Conservation (phyloP, 2,329 filamentous ascomycete genomes). For the Fusarium nygamai region DNA sequence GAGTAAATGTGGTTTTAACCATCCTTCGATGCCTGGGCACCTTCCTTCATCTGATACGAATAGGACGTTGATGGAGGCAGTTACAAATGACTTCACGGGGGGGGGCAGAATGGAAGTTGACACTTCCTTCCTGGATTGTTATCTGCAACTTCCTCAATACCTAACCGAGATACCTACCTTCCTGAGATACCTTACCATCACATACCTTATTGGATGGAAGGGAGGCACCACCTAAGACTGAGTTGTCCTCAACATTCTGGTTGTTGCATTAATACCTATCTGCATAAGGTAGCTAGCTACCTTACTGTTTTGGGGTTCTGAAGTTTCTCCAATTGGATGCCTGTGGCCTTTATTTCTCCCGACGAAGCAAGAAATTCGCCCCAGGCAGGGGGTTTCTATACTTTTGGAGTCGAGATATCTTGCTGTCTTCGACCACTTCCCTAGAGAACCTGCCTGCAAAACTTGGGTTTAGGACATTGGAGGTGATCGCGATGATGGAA, state of each 20-base stretch:
- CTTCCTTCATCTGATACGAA: slow-evolving; percentile 10
- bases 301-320: neutral
- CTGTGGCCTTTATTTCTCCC: neutral
- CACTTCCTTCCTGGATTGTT: neutral
- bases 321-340: neutral
- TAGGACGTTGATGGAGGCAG: slow-evolving; percentile 3
- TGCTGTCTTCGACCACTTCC: neutral
- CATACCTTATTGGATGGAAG: neutral
- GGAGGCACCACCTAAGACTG: neutral
- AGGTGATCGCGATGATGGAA: neutral
- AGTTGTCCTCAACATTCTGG: neutral
- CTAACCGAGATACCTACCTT: neutral
- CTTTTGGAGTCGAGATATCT: neutral
- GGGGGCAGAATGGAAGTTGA: neutral
- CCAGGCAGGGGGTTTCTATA: neutral
- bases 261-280: neutral
- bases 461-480: neutral
- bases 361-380: neutral
- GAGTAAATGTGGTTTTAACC: slow-evolving; percentile 2
- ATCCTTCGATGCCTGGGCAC: neutral
- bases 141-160: neutral
- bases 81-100: neutral
- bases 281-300: neutral
- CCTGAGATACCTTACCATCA: neutral
- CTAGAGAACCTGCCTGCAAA: neutral